Base-by-base conservation (phyloP, 345 rosid genomes). In the Chamaenerion angustifolium region DNA sequence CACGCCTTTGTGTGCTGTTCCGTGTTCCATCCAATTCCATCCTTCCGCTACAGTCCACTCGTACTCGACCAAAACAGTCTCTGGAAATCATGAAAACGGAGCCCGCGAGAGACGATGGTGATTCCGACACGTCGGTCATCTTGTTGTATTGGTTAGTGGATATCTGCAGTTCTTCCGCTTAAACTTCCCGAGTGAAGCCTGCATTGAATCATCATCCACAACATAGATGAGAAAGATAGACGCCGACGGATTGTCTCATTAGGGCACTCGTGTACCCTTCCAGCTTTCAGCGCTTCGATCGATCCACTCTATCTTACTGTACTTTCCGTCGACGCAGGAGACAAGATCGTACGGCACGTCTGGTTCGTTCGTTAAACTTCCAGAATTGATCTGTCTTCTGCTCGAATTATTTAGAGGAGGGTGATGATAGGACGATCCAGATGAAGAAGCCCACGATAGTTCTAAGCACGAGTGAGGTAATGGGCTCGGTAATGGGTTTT, bases 21-120 rank as follows among this genome's bases (percentile, higher is more conserved):
- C 85, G 6, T 82, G 85, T 56, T 79, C 85, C 46, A 74, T 65
- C 85, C 85, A 82, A 54, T 59, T 76, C 85, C 90, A 76, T 41
- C 85, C 83, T 17, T 76, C 83, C 51, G 60, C 68, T 1, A 63
- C 4, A 50, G 71, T 82, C 90, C 92, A 82, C n/a, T 77, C 71
- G 49, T 82, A 79, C 62, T 82, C 83, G 49, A 82, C 72, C 18
- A 82, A 67, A 48, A 83, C 83, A 78, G 25, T 73, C 78, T 60
- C 60, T 58, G 2, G 84, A 79, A 42, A 79, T 61, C 85, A 82
- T 73, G 69, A 79, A 79, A 40, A 82, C 75, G 8, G 87, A 82
- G 62, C 87, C 87, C 48, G 72, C 60, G 6, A 72, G 51, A 45
- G 83, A 76, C 35, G 45, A 43, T 1, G 52, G 53, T 19, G 76